Conservation (phyloP, 2,329 filamentous ascomycete genomes). For the Clonostachys solani region DNA sequence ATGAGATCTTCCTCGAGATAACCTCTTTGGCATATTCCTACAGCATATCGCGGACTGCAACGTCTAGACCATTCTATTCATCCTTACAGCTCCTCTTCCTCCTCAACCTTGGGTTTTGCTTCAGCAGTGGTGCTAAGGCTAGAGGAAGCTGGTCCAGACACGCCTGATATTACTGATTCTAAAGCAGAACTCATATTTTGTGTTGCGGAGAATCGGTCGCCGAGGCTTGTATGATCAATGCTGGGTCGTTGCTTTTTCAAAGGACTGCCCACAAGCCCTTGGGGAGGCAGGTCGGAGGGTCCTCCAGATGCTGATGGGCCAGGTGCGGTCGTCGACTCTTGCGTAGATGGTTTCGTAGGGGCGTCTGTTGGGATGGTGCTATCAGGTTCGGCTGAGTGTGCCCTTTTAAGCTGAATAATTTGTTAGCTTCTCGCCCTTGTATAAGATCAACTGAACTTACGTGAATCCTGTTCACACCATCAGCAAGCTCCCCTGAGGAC, state of each 20-base stretch:
- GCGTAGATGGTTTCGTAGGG: slow-evolving; percentile 25
- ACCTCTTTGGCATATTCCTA: too few species aligned
- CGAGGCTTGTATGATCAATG: slow-evolving; percentile 19
- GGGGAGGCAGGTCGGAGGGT: slow-evolving; percentile 22
- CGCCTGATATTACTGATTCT: slow-evolving; percentile 18
- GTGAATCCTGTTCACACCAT: slow-evolving; percentile 78
- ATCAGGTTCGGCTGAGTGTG: slow-evolving; percentile 70
- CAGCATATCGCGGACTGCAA: too few species aligned
- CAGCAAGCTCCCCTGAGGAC: slow-evolving; percentile 70
- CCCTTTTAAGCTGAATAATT: slow-evolving; percentile 65
- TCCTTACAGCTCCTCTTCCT: slow-evolving; percentile 32
- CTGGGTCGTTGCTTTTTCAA: slow-evolving; percentile 73
- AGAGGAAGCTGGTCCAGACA: slow-evolving; percentile 7
- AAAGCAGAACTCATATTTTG: slow-evolving; percentile 28
- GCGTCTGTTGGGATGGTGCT: slow-evolving; percentile 26
- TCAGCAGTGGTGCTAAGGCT: slow-evolving; percentile 7
- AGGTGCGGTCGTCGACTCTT: background rate
- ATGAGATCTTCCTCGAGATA: too few species aligned
- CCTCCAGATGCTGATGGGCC: slow-evolving; percentile 11
- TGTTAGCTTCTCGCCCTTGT: slow-evolving; percentile 5
- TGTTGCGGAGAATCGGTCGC: slow-evolving; percentile 16
- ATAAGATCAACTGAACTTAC: slow-evolving; percentile 38
- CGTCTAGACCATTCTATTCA: too few species aligned
- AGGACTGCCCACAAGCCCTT: slow-evolving; percentile 58
- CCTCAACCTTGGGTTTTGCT: slow-evolving; percentile 18